Evolutionary conservation across 2,329 filamentous ascomycete genomes (phyloP).

Genomic region (Diplodia seriata): DNA sequence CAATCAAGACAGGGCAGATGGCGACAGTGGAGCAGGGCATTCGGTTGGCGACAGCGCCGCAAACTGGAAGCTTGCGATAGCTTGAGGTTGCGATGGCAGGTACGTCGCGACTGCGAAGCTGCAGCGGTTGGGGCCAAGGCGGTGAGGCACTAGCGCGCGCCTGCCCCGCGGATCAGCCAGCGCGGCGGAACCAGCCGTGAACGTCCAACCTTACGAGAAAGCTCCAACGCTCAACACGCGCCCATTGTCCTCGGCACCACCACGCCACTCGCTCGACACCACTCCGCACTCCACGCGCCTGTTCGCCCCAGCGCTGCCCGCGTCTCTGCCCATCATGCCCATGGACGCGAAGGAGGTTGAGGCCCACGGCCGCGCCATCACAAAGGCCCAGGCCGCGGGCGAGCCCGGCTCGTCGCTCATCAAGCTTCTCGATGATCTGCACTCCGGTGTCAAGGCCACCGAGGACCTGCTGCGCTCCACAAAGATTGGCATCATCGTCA

Average conservation of each 20-base stretch:
- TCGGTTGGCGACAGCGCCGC: background rate
- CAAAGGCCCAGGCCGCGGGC: slow-evolving; percentile 77
- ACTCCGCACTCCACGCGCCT: background rate
- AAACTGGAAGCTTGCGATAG: slow-evolving; percentile 17
- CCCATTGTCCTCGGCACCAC: slow-evolving; percentile 8
- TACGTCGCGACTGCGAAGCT: slow-evolving; percentile 4
- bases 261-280: background rate
- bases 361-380: slow-evolving; percentile 76
- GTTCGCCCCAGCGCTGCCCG: background rate
- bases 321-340: slow-evolving; percentile 37
- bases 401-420: slow-evolving; percentile 77
- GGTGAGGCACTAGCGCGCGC: slow-evolving; percentile 27
- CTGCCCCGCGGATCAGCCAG: slow-evolving; percentile 32
- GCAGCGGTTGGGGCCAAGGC: background rate
- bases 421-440: slow-evolving; percentile 76
- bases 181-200: slow-evolving; percentile 30
- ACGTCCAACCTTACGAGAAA: slow-evolving; percentile 27
- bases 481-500: slow-evolving; percentile 88
- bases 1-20: no score
- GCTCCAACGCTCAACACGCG: slow-evolving; percentile 5
- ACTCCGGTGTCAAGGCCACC: slow-evolving; percentile 80
- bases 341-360: slow-evolving; percentile 87
- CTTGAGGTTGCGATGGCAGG: background rate
- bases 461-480: slow-evolving; percentile 91
- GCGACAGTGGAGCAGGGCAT: background rate